Conservation (phyloP, 139 green algal species). For the Protoeuglena noctilucae region DNA sequence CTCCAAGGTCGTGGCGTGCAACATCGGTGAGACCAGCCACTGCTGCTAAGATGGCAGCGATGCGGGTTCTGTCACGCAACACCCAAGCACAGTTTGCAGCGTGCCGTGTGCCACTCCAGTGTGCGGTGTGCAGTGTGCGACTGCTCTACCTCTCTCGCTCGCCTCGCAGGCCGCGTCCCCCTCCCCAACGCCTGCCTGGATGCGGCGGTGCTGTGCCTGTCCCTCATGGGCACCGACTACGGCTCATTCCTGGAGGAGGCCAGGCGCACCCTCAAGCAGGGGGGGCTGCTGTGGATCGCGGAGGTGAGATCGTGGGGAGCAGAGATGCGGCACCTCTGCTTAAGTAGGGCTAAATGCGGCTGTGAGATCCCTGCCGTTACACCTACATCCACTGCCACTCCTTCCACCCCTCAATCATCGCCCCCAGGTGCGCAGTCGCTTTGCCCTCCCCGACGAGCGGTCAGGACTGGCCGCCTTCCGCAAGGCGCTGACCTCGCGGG, state of each 20-base stretch:
- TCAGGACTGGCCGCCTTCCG: not conserved
- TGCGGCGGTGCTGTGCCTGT: constrained; percentile 80
- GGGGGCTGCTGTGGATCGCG: constrained; percentile 74
- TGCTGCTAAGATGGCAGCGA: constrained; percentile 15
- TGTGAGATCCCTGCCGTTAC: too few relatives aligned
- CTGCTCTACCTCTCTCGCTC: too few relatives aligned
- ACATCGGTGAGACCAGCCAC: constrained; percentile 79
- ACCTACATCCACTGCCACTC: not conserved
- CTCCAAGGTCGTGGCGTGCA: constrained; percentile 71
- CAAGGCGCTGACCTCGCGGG: constrained; percentile 20
- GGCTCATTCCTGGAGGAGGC: constrained; percentile 63
- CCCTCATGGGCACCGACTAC: constrained; percentile 94
- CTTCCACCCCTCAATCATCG: too few relatives aligned
- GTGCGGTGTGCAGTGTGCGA: too few relatives aligned
- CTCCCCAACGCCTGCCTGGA: constrained; percentile 39
- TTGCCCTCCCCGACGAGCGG: constrained; percentile 6
- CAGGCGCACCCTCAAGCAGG: constrained; percentile 44
- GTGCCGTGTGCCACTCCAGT: not conserved
- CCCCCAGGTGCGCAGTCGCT: too few relatives aligned
- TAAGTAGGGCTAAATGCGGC: not conserved
- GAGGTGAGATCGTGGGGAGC: constrained; percentile 44
- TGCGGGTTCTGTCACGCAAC: constrained; percentile 19
- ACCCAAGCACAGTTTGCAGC: not conserved
- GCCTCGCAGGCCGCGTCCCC: constrained; percentile 9
- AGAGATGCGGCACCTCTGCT: not conserved